Evolutionary conservation across 2,329 filamentous ascomycete genomes (phyloP), one percentile per base, ranked within the genome.

Genomic region (Cordyceps militaris): DNA sequence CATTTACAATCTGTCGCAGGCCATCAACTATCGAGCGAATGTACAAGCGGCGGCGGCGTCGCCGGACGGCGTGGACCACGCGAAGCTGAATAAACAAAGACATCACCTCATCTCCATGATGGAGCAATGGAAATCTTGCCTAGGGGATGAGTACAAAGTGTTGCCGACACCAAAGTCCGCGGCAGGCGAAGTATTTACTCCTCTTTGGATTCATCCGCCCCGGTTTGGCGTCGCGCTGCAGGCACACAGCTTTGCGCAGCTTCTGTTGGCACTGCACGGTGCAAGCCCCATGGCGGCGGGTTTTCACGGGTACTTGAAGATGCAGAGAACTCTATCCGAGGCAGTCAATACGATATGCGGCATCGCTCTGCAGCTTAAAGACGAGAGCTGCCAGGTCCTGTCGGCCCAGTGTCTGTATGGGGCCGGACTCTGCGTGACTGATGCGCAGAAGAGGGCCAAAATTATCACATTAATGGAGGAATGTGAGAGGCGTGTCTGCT

Each of bases 21-120:
- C 76, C 19, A 76, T 84, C n/a, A 82, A 84, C 61, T 84, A 80
- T 66, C 78, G 78, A 47, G 80, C 80, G 0, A 73, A 76, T 71
- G 34, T 70, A 47, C 60, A 36, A 52, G 43, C 6, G 34, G 56
- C 60, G 13, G 46, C 53, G 3, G 55, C 49, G 14, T 8, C 13
- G 30, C 46, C 34, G 14, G 23, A 28, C 28, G 19, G 21, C 3
- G 32, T 3, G 2, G 32, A 16, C 19, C 7, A 21, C 4, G 4
- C 6, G 13, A 36, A 56, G 56, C 67, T 75, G 21, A 49, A 16
- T 13, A 43, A 19, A 6, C 30, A 50, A 10, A 51, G 53, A 28
- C 30, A 59, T 13, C 4, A 13, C 11, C 19, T 50, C 30, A 30
- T 13, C 61, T 59, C 57, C 3, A 67, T 66, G 59, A 63, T 70